Conservation (phyloP, 306 rosid genomes). For the Phaseolus lunatus region DNA sequence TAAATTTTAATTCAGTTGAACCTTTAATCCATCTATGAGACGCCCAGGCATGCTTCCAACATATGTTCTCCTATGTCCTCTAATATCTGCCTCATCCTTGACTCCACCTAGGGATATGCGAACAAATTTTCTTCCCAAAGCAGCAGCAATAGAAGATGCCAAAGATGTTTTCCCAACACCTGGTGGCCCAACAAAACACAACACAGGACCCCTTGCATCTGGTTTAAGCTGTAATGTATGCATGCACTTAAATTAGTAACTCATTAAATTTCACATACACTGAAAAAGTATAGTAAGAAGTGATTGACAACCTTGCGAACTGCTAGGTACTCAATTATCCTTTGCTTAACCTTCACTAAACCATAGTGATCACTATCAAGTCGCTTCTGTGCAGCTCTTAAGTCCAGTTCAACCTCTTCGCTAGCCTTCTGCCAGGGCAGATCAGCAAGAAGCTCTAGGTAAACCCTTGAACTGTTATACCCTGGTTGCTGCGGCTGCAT, state of each 20-base stretch:
- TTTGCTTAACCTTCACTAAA: constrained; percentile 90
- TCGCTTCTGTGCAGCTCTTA: constrained; percentile 85
- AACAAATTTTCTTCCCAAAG: constrained; percentile 92
- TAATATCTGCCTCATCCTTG: constrained; percentile 98
- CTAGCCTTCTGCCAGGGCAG: constrained; percentile 90
- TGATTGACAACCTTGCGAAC: constrained; percentile 88
- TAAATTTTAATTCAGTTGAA: constrained; percentile 40
- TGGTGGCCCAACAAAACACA: constrained; percentile 99
- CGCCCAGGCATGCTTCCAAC: constrained; percentile 99
- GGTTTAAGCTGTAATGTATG: constrained; percentile 84
- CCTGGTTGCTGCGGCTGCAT: constrained; percentile 99
- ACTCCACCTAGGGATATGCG: constrained; percentile 99
- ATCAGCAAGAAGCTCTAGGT: constrained; percentile 98
- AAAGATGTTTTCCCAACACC: constrained; percentile 99
- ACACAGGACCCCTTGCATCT: constrained; percentile 99
- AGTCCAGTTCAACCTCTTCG: constrained; percentile 85
- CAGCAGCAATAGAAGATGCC: constrained; percentile 98
- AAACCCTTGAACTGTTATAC: constrained; percentile 88
- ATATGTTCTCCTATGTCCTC: constrained; percentile 99
- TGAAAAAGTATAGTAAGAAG: constrained; percentile 28
- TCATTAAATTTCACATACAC: constrained; percentile 43
- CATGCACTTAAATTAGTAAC: constrained; percentile 44
- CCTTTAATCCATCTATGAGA: constrained; percentile 98
- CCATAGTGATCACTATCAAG: constrained; percentile 95
- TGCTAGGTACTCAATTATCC: constrained; percentile 96